Base-by-base conservation (phyloP, 1,139 yeast species). In the Geotrichum carabidarum region DNA sequence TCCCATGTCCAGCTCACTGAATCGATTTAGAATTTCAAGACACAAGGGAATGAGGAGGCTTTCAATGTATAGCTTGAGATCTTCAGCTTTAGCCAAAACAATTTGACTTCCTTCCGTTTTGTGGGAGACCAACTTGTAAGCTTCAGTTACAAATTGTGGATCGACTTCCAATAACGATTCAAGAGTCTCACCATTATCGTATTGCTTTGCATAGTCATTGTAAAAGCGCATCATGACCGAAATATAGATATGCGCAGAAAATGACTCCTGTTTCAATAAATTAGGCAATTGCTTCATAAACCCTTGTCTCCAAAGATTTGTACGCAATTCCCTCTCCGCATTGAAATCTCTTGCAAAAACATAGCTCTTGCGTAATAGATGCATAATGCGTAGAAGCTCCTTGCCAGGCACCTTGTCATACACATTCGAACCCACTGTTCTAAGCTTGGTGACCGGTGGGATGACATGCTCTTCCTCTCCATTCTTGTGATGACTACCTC, bases 281-380 rank as follows among this genome's bases (percentile, higher is more conserved):
- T 93, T 94, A 22, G 99, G 99, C 58, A 91, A 77, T 66, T 93
- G 86, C 65, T 89, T 95, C 72, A 91, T 93, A 38, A 90, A 84
- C 1, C 97, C 96, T 8, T 94, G 89, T 65, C 89, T 87, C 84
- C 95, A 91, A 50, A 94, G 75, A 60, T 95, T 76, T 18, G 87
- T 86, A 61, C 99, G 77, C 61, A 93, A 75, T 56, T 89, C 93
- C 67, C 86, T 85, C 70, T 94, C 90, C 59, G 84, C 93, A 68
- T 94, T 94, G 75, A 94, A 94, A 57, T 78, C 81, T 62, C 85
- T 81, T 5, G 99, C 88, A 72, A 94, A 93, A 56, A 78, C 75
- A 72, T 88, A 91, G 58, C 96, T 86, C 50, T 74, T 74, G 59
- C 81, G 78, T 59, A 93, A 73, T 46, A 87, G 72, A 1, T 74